Evolutionary conservation across 352 stramenopile genomes (phyloP), one percentile per base, ranked within the genome.

Genomic region (Detonula confervacea): DNA sequence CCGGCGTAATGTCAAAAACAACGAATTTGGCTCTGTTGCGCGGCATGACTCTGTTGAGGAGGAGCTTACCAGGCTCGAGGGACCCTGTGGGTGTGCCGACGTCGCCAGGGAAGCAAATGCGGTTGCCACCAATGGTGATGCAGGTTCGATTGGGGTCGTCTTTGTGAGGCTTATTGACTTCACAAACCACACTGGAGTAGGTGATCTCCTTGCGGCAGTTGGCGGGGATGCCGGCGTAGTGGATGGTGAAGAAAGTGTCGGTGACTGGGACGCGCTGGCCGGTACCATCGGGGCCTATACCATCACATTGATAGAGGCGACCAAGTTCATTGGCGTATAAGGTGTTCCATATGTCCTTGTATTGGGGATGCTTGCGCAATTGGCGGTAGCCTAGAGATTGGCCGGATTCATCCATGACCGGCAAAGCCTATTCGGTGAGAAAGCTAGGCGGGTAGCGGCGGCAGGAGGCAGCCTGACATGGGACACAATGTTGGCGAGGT

Each of bases 21-120:
- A 60, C 35, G 52, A 79, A 80, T 37, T 67, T 72, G 5, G 75
- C 67, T 12, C n/a, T 27, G 29, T 6, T 1, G 0, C 51, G 71
- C 7, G 33, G 65, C 9, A 85, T 6, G 39, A 74, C 24, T n/a
- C 56, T 74, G 51, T 81, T 85, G 54, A 78, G 8, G 1, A 75
- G 24, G 9, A 72, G 27, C 65, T 84, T 84, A 25, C 64, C 20
- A 8, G 81, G 59, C 29, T 79, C 42, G 12, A 71, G 33, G 14
- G 46, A 71, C 1, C 9, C 27, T 30, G 62, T 71, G 24, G 54
- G 24, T 1, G 56, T 77, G 18, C 44, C 25, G 18, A 22, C 27
- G 12, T 67, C 55, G 0, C 66, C 66, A 35, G 69, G 39, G 59
- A 61, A 77, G 30, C 24, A 42, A 54, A 77, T 77, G 16, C 8